Evolutionary conservation across 345 rosid genomes (phyloP), one percentile per base, ranked within the genome.

Genomic region (Microthlaspi erraticum): DNA sequence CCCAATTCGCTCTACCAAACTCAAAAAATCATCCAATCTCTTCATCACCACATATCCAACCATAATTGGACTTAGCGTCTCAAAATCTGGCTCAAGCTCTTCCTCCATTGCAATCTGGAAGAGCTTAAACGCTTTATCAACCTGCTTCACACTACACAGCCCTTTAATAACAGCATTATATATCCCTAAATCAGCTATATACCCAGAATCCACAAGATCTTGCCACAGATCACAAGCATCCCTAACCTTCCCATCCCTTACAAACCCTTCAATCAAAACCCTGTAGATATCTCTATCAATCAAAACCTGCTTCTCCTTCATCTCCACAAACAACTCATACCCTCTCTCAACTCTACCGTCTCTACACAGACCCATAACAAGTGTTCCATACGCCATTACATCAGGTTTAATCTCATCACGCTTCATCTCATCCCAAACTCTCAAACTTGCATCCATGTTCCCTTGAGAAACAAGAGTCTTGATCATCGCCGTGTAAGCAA

Each of bases 351-450:
- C 87, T 68, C 83, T 80, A 41, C 86, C 76, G 20, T 86, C 94
- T 68, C 78, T 83, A 23, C 92, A 85, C 84, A 93, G 64, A 14
- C 93, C 98, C 1, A 43, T 55, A 71, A 90, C 73, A 73, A 90
- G 66, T 0, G 96, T 93, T 19, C 75, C 86, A 73, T 93, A 90
- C 0, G 92, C 94, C 91, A 91, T 86, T 42, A 85, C 96, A 83
- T 93, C 98, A 4, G 92, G 92, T 72, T 80, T 84, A 7, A 87
- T 85, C 50, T 81, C 72, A 70, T 93, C 98, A 5, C 57, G 66
- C 66, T 17, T 82, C 97, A 88, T 88, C 53, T 93, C 97, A 60
- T 86, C 86, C 98, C 98, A 93, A 53, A 93, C 89, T 71, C 46
- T 70, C 80, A 86, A 73, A 73, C 91, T 72, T 2, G 86, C 97